Evolutionary conservation across 345 rosid genomes (phyloP).

Genomic region (Pseudoturritis turrita): DNA sequence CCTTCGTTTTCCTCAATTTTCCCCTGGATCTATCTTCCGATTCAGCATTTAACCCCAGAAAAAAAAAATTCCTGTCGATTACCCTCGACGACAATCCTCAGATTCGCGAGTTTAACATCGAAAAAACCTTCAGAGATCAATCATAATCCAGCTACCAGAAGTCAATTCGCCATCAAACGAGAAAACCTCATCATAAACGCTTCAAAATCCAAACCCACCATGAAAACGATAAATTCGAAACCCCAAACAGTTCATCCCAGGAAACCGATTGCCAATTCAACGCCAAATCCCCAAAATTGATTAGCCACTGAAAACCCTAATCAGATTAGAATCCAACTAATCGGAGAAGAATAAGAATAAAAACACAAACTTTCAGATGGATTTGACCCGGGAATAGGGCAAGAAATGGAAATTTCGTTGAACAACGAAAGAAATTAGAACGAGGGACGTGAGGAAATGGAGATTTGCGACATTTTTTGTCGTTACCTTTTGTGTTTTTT

Average conservation of each 20-base stretch:
- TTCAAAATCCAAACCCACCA: conserved; percentile 17
- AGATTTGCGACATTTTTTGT: conserved; percentile 23
- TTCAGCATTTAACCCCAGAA: neutral
- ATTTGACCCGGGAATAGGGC: neutral
- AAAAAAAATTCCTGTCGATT: neutral
- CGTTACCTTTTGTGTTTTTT: neutral
- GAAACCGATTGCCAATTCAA: conserved; percentile 1
- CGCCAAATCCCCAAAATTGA: neutral
- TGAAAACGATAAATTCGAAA: neutral
- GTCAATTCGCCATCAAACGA: conserved; percentile 11
- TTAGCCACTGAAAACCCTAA: conserved; percentile 10
- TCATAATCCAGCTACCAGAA: neutral
- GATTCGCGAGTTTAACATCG: conserved; percentile 14
- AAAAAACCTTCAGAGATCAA: neutral
- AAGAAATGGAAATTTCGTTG: neutral
- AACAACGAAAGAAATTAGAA: conserved; percentile 9
- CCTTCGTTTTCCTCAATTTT: neutral
- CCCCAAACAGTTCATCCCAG: neutral
- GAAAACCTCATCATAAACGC: neutral
- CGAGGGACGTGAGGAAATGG: conserved; percentile 4
- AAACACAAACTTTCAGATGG: neutral
- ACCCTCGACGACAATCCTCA: neutral
- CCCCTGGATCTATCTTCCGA: conserved; percentile 13
- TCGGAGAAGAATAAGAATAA: neutral
- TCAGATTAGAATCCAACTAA: conserved; percentile 8